A percentile compares a stretch with the other conserved stretches of the same genome.
Evolutionary conservation across 2,329 filamentous ascomycete species (phyloP).

Genomic region (Microthyrium microscopicum): DNA sequence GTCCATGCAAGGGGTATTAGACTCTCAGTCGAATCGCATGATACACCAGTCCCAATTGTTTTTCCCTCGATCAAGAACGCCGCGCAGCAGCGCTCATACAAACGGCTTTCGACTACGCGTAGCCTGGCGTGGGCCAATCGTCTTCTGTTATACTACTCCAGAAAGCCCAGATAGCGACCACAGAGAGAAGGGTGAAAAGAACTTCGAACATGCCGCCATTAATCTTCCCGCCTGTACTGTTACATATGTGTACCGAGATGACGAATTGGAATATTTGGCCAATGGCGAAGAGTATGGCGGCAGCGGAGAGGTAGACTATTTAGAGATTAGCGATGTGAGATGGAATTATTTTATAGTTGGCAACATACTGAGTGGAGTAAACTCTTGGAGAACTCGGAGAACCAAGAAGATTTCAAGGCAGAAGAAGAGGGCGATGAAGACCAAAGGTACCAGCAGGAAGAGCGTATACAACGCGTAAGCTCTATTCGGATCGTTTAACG

Average conservation of each 20-base stretch:
- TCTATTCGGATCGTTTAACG: constrained; percentile 35
- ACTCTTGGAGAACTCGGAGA: constrained; percentile 69
- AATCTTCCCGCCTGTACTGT: constrained; percentile 67
- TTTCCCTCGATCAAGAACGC: too few species aligned
- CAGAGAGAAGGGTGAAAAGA: constrained; percentile 72
- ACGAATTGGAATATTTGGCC: constrained; percentile 96
- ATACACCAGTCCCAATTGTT: too few species aligned
- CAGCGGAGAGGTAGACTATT: constrained; percentile 54
- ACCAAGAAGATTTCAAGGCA: constrained; percentile 71
- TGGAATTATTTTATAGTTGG: constrained; percentile 10
- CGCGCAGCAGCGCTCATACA: too few species aligned
- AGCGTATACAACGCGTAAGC: constrained; percentile 83
- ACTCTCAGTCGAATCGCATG: too few species aligned
- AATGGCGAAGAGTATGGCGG: constrained; percentile 69
- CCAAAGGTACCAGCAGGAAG: constrained; percentile 74
- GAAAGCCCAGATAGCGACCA: constrained; percentile 76
- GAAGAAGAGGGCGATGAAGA: constrained; percentile 82
- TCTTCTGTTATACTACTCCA: constrained; percentile 99
- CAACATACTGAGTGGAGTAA: constrained; percentile 63
- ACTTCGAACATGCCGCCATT: constrained; percentile 89
- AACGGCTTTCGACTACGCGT: constrained; percentile 6
- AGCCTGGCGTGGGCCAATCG: constrained; percentile 60
- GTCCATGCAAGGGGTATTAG: too few species aligned
- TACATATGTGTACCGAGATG: constrained; percentile 78
- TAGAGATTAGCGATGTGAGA: neutral